Base-by-base conservation (phyloP, 1,284 basidiomycete species). In the Ganoderma meredithae region DNA sequence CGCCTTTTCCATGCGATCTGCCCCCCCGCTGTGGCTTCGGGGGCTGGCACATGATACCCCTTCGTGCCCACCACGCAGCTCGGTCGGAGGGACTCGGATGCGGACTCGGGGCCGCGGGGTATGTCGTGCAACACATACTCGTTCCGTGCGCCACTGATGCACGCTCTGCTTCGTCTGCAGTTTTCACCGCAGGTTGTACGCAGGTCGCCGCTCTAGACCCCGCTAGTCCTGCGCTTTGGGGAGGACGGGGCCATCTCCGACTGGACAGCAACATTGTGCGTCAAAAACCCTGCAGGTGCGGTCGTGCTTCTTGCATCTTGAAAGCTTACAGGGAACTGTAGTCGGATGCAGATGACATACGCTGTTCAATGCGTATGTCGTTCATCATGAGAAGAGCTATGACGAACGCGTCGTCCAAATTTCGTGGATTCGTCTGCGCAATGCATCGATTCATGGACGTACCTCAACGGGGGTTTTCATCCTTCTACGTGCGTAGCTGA, bases 11-110 rank as follows among this genome's bases (percentile, higher is more conserved):
- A 47, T 53, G 49, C 60, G 65, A 66, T 66, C 64, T 9, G 22
- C 64, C 25, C 64, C 64, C 15, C 33, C 64, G 41, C 41, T 33
- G 53, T 41, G 25, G 47, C 59, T 61, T 44, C 60, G 43, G 3
- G 25, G 19, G 47, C 40, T 60, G 49, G 56, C 61, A 60, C 61
- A 67, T 67, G 66, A 67, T 67, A 43, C 62, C n/a, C 36, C 62
- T 15, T 44, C 41, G 19, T 17, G 53, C n/a, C 40, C 53, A 47
- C n/a, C 44, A 36, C 44, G 31, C 13, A 49, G 47, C 12, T 49
- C 9, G 12, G 47, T 43, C 36, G 22, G 25, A 9, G 22, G 52
- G 27, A 33, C 12, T 31, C 52, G 52, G 25, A 31, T 15, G 17
- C 15, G 52, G 52, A 55, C 9, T 33, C 17, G 53, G 53, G 33